These are phyloP conservation scores for Staphylotrichum tortipilum DNA, from an alignment of 495 filamentous ascomycete species.

Conservation along the genomic window DNA sequence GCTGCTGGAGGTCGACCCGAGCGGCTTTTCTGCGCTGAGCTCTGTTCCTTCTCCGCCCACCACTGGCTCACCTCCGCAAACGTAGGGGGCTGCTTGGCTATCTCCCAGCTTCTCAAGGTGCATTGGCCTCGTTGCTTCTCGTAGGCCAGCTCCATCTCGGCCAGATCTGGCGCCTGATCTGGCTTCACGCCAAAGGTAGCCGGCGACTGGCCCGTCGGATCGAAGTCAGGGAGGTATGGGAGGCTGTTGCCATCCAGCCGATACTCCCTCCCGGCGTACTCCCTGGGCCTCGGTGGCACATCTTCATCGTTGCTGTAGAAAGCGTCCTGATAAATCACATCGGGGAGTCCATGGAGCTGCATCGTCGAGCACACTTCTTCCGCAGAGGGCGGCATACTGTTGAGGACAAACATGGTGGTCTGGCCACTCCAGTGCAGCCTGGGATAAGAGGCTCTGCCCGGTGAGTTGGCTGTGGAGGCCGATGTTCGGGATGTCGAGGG, in stretches of 20 bases:
- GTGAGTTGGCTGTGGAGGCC: neutral
- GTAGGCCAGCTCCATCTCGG: constrained; percentile 42
- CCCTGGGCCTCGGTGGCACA: constrained; percentile 66
- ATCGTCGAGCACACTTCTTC: constrained; percentile 37
- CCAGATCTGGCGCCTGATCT: constrained; percentile 36
- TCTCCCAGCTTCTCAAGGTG: constrained; percentile 55
- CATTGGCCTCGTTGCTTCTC: constrained; percentile 44
- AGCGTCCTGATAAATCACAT: constrained; percentile 72
- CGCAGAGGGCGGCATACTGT: constrained; percentile 29
- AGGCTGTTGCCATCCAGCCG: constrained; percentile 63
- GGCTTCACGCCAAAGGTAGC: constrained; percentile 49
- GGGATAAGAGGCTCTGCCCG: neutral
- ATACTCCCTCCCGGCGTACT: constrained; percentile 88
- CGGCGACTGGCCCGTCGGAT: constrained; percentile 50
- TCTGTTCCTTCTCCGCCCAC: constrained; percentile 40
- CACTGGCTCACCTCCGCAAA: constrained; percentile 62
- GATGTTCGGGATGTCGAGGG: neutral
- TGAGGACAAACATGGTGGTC: constrained; percentile 20
- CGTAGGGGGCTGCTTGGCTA: constrained; percentile 57
- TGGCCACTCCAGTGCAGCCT: constrained; percentile 15
- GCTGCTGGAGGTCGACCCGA: constrained; percentile 42
- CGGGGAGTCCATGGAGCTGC: constrained; percentile 32
- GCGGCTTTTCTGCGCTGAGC: constrained; percentile 34
- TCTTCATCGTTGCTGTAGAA: constrained; percentile 83
- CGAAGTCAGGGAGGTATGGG: constrained; percentile 73